phyloP scores from a whole-genome alignment of 306 rosid genomes.

The Acacia crassicarpa region DNA sequence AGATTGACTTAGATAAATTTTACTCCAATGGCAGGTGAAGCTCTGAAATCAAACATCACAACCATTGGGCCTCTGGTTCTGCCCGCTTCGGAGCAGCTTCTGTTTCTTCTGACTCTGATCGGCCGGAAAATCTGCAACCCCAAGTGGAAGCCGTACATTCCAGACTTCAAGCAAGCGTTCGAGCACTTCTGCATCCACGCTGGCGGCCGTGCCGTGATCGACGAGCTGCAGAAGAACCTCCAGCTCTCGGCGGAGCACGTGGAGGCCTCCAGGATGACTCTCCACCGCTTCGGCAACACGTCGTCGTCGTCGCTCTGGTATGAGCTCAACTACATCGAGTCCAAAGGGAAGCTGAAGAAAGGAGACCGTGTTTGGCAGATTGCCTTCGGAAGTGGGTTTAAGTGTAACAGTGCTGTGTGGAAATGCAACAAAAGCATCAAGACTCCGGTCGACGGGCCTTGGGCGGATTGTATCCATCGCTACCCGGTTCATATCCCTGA shows the following conservation, averaged over 20 bases:
- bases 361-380: constrained; percentile 88
- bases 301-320: constrained; percentile 91
- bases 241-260: constrained; percentile 80
- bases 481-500: constrained; percentile 92
- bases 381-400: constrained; percentile 76
- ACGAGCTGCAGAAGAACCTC: constrained; percentile 80
- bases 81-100: constrained; percentile 82
- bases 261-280: constrained; percentile 86
- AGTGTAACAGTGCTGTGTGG: constrained; percentile 86
- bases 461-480: constrained; percentile 73
- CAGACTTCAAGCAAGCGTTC: constrained; percentile 82
- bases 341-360: constrained; percentile 75
- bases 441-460: constrained; percentile 57
- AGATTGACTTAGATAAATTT: neutral
- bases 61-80: constrained; percentile 87
- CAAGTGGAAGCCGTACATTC: constrained; percentile 87
- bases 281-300: constrained; percentile 86
- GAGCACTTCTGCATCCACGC: constrained; percentile 93
- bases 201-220: constrained; percentile 83
- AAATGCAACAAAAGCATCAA: constrained; percentile 63
- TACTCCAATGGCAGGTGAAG: constrained; percentile 49
- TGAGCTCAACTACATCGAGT: constrained; percentile 66
- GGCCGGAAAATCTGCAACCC: constrained; percentile 71
- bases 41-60: constrained; percentile 78
- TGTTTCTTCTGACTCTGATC: constrained; percentile 61